phyloP scores from a whole-genome alignment of 805 yeast genomes.

The Hanseniaspora guilliermondii region DNA sequence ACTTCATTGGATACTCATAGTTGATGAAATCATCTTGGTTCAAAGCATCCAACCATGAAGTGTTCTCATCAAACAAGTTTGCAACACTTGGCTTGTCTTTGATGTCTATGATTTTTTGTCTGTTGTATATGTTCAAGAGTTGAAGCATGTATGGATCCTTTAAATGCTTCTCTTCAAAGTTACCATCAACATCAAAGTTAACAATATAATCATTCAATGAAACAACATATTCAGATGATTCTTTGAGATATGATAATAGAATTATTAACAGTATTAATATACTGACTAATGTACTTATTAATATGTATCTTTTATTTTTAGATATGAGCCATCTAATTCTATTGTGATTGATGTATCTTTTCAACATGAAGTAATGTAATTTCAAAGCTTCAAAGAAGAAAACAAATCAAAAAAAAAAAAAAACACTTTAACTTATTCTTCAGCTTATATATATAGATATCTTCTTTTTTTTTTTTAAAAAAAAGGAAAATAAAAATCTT shows the following conservation, averaged over 20 bases:
- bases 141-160: constrained; percentile 9
- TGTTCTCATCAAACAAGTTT: not conserved
- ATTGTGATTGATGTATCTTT: not conserved
- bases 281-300: not conserved
- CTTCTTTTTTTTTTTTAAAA: too few species aligned
- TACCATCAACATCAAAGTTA: not conserved
- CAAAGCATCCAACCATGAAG: not conserved
- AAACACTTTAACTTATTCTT: too few species aligned
- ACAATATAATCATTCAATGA: not conserved
- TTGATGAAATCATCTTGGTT: not conserved
- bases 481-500: too few species aligned
- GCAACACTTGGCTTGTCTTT: not conserved
- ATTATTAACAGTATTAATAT: not conserved
- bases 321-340: not conserved
- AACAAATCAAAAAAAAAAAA: not conserved
- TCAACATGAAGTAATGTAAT: not conserved
- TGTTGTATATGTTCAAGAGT: not conserved
- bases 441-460: too few species aligned
- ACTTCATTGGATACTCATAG: constrained; percentile 3
- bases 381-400: too few species aligned
- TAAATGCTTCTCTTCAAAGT: not conserved
- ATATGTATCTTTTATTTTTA: not conserved
- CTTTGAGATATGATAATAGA: not conserved
- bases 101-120: not conserved
- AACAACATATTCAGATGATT: not conserved